phyloP scores from a whole-genome alignment of 2,329 filamentous ascomycete genomes.

The Aspergillus brasiliensis region DNA sequence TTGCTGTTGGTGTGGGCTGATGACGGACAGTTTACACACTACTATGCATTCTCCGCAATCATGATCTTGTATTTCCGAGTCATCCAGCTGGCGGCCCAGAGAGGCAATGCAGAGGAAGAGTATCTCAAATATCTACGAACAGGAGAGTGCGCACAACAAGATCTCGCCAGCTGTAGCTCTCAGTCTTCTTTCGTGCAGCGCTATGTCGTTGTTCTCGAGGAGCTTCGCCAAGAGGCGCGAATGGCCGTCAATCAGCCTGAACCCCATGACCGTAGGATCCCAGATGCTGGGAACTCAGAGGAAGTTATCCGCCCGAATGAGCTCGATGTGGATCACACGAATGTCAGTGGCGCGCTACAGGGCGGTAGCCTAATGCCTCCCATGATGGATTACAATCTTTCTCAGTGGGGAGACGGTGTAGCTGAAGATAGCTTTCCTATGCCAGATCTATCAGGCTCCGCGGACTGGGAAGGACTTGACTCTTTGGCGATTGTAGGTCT shows the following conservation, averaged over 20 bases:
- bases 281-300: neutral
- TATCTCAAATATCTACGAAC: slow-evolving; percentile 33
- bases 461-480: slow-evolving; percentile 33
- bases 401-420: neutral
- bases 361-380: neutral
- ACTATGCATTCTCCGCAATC: slow-evolving; percentile 50
- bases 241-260: slow-evolving; percentile 5
- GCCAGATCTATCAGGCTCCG: slow-evolving; percentile 22
- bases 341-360: neutral
- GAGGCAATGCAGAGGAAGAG: slow-evolving; percentile 24
- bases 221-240: slow-evolving; percentile 32
- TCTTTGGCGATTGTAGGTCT: slow-evolving; percentile 27
- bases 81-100: slow-evolving; percentile 40
- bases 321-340: neutral
- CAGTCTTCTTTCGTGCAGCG: slow-evolving; percentile 44
- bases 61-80: slow-evolving; percentile 50
- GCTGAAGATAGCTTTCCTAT: slow-evolving; percentile 19
- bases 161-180: slow-evolving; percentile 42
- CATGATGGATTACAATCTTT: neutral
- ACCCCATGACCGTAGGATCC: neutral
- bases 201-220: slow-evolving; percentile 48
- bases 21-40: slow-evolving; percentile 33
- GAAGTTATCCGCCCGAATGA: neutral
- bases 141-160: slow-evolving; percentile 45
- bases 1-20: neutral